A percentile compares a stretch with the other conserved stretches of the same genome.
Evolutionary conservation across 2,329 filamentous ascomycete genomes (phyloP).

Genomic region (Fonsecaea erecta): DNA sequence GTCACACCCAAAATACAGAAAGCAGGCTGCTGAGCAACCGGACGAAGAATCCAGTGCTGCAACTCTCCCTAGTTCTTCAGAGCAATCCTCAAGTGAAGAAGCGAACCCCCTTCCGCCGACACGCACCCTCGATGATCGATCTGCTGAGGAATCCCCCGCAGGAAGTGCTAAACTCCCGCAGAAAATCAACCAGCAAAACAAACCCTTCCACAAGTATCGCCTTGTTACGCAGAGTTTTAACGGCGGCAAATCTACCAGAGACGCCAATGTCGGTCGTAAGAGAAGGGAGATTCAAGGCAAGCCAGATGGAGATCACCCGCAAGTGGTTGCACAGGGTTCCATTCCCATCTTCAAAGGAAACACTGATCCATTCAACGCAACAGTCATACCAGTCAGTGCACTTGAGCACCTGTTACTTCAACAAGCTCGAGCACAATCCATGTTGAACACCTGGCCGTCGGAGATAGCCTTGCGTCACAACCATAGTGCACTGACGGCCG

Average conservation of each 20-base stretch:
- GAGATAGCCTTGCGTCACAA: slow-evolving; percentile 17
- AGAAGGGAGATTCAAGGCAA: not conserved
- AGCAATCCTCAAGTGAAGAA: not conserved
- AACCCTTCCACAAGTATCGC: slow-evolving; percentile 7
- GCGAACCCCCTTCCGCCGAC: not conserved
- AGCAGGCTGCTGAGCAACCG: not conserved
- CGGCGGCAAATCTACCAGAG: not conserved
- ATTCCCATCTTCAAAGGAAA: slow-evolving; percentile 12
- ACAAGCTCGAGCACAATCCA: slow-evolving; percentile 8
- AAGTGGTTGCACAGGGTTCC: not conserved
- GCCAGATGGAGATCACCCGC: not conserved
- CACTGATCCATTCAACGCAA: slow-evolving; percentile 8
- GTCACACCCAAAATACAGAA: slow-evolving; percentile 9
- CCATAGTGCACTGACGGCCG: slow-evolving; percentile 5
- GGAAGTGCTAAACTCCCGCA: not conserved
- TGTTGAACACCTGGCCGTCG: slow-evolving; percentile 14
- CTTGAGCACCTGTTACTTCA: slow-evolving; percentile 16
- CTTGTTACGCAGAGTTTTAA: not conserved
- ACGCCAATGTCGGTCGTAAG: not conserved
- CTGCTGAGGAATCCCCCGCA: not conserved
- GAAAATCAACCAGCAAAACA: not conserved
- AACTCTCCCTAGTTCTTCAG: not conserved
- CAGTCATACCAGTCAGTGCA: slow-evolving; percentile 10
- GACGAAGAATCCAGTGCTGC: not conserved
- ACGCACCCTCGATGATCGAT: not conserved